Base-by-base conservation (phyloP, 441 rosid genomes). In the Macaranga tanarius region DNA sequence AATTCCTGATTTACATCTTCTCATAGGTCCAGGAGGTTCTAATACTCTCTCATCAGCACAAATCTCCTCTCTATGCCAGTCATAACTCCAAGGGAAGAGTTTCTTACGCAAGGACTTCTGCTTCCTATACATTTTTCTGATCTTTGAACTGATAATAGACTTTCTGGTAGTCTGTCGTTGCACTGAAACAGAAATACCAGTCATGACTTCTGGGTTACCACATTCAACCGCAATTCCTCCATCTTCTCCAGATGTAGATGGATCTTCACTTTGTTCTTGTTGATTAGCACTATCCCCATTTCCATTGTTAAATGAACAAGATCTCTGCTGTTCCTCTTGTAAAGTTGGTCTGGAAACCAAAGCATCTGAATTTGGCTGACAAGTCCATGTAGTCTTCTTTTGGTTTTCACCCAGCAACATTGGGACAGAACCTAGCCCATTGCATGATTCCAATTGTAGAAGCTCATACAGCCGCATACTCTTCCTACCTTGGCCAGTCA, bases 61-160 rank as follows among this genome's bases (percentile, higher is more conserved):
- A 75, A 74, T 78, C 69, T 89, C 93, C 86, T 93, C 96, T 79
- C 93, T 89, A 67, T 93, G 93, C 98, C 98, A 93, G 82, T 93
- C 98, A 76, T 87, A 93, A 79, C 88, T 93, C 98, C 97, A 93
- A 56, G 98, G 98, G 81, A 93, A 92, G 81, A 92, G 86, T 65
- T 93, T 92, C 83, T 90, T 93, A 57, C 92, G 91, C 68, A 93
- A 81, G 50, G 92, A 90, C 85, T 93, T 92, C 79, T 92, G 96
- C 77, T 90, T 93, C 82, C 84, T 79, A 69, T 88, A 91, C 85
- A 93, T 82, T 76, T 85, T 85, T 71, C 74, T 83, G 54, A 93
- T 82, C 85, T 86, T 93, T 28, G 95, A 88, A 80, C 89, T 76
- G 71, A 93, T 78, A 74, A 80, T 72, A 50, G 89, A 86, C 74